Conservation (phyloP, 805 yeast genomes). For the Candida ortonii region DNA sequence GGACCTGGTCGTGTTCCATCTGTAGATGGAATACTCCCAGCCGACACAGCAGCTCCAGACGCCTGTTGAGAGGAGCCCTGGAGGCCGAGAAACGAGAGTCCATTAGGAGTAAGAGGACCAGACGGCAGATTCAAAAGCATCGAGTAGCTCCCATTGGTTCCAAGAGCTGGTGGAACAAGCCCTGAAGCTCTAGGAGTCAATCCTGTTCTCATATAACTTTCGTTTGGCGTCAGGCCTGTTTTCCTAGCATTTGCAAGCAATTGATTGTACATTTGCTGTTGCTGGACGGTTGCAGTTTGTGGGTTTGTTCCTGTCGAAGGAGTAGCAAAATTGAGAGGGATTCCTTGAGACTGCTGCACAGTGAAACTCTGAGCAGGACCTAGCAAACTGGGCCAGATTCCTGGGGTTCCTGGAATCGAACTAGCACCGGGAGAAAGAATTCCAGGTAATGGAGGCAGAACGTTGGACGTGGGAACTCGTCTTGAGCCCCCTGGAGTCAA, state of each 20-base stretch:
- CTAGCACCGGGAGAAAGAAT: conserved; percentile 44
- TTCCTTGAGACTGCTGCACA: conserved; percentile 10
- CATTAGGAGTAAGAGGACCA: conserved; percentile 27
- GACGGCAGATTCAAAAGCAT: conserved; percentile 23
- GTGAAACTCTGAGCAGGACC: conserved; percentile 33
- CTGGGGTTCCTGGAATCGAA: conserved; percentile 51
- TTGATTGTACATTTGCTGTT: conserved; percentile 22
- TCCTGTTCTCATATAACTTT: conserved; percentile 67
- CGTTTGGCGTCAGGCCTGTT: conserved; percentile 74
- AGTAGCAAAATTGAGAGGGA: conserved; percentile 9
- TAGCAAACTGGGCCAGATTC: conserved; percentile 48
- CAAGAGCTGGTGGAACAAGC: conserved; percentile 29
- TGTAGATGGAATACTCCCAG: conserved; percentile 1
- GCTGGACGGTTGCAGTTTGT: conserved; percentile 13
- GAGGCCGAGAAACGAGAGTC: conserved; percentile 20
- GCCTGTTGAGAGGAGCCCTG: conserved; percentile 5
- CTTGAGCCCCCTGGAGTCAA: conserved; percentile 54
- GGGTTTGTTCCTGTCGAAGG: conserved; percentile 6
- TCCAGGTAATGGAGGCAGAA: conserved; percentile 46
- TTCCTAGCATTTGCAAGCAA: conserved; percentile 33
- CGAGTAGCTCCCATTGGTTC: conserved; percentile 19
- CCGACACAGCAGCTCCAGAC: not conserved
- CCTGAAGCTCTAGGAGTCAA: conserved; percentile 60
- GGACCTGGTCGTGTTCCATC: no score
- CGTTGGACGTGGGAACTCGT: conserved; percentile 28